Evolutionary conservation across 2,329 filamentous ascomycete species (phyloP).

Genomic region (Ascochyta rabiei): DNA sequence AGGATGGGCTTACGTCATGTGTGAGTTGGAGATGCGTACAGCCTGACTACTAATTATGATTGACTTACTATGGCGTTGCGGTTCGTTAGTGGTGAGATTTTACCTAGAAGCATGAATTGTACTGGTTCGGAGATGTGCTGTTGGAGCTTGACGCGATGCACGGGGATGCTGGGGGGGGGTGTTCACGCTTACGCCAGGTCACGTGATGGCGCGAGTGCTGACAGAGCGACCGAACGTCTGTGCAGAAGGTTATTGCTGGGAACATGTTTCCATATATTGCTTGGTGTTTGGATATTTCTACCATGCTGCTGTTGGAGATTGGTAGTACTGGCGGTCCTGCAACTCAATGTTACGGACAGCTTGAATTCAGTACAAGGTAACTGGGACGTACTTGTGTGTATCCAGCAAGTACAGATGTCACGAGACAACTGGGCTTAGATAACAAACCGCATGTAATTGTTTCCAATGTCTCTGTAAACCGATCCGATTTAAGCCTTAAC

Average conservation of each 20-base stretch:
- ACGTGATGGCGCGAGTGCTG: conserved; percentile 33
- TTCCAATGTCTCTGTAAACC: no score
- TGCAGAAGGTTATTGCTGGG: neutral
- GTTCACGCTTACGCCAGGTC: conserved; percentile 32
- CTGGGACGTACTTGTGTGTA: no score
- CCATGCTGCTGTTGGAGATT: no score
- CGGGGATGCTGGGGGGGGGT: conserved; percentile 8
- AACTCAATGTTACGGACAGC: no score
- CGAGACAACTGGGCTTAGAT: no score
- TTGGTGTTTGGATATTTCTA: no score
- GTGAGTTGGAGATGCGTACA: neutral
- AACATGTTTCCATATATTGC: no score
- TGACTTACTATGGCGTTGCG: conserved; percentile 10
- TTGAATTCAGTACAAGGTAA: no score
- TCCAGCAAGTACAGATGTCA: no score
- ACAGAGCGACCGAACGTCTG: conserved; percentile 21
- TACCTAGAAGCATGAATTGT: conserved; percentile 10
- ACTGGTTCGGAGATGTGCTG: conserved; percentile 8
- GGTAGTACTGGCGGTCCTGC: no score
- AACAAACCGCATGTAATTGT: no score
- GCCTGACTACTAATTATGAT: conserved; percentile 54
- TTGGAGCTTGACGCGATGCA: conserved; percentile 24
- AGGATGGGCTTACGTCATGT: conserved; percentile 30
- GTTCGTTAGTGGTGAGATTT: neutral
- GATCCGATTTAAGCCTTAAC: no score